Evolutionary conservation across 352 stramenopile genomes (phyloP).

Genomic region (Globisporangium cylindrosporum): DNA sequence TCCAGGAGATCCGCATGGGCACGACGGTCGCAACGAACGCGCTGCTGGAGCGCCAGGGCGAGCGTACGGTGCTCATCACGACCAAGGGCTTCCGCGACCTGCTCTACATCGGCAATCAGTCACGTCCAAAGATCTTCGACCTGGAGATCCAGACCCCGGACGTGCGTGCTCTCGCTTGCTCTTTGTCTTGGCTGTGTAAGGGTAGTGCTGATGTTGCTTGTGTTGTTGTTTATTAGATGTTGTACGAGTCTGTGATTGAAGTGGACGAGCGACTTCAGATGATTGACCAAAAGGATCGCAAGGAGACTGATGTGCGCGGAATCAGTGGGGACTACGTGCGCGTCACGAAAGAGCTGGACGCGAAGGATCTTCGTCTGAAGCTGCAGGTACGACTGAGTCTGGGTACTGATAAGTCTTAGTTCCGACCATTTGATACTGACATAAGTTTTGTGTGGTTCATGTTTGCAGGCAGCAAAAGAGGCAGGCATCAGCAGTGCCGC

Average conservation of each 20-base stretch:
- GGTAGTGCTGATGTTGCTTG: constrained; percentile 9
- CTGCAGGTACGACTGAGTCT: constrained; percentile 50
- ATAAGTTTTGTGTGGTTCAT: background rate
- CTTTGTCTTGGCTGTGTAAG: background rate
- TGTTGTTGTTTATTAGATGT: constrained; percentile 50
- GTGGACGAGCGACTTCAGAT: constrained; percentile 96
- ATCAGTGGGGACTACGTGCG: constrained; percentile 90
- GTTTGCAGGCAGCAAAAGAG: constrained; percentile 44
- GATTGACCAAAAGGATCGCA: constrained; percentile 59
- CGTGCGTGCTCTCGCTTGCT: constrained; percentile 26
- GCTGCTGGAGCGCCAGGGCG: constrained; percentile 95
- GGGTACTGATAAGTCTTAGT: no score
- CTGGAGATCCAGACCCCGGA: constrained; percentile 92
- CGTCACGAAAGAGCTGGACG: constrained; percentile 81
- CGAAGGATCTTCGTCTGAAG: constrained; percentile 67
- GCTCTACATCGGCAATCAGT: constrained; percentile 98
- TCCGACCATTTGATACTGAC: background rate
- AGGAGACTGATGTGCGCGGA: constrained; percentile 64
- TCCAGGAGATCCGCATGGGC: constrained; percentile 97
- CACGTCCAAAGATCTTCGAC: constrained; percentile 97
- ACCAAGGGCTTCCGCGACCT: constrained; percentile 96
- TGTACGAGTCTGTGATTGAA: constrained; percentile 97
- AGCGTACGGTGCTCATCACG: constrained; percentile 93
- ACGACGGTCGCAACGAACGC: constrained; percentile 98
- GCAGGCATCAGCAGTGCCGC: constrained; percentile 93